A percentile compares a stretch with the other conserved stretches of the same genome.
These are phyloP conservation scores for Trichoderma sp. DNA, from an alignment of 2,329 filamentous ascomycete species.

Conservation along the genomic window DNA sequence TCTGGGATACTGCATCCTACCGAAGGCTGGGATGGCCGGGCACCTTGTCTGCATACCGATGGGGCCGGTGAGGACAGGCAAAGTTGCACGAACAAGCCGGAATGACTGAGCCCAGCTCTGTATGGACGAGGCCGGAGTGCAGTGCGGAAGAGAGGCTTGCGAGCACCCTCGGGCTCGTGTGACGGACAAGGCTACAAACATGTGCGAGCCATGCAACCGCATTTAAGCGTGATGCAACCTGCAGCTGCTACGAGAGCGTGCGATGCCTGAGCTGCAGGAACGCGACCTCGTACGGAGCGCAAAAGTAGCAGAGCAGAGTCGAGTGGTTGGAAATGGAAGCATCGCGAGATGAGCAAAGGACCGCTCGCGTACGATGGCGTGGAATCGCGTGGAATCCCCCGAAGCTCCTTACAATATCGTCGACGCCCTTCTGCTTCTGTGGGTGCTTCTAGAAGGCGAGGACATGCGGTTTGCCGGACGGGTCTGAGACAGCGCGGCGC, in stretches of 20 bases:
- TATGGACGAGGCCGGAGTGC: not conserved
- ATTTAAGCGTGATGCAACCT: slow-evolving; percentile 14
- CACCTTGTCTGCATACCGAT: slow-evolving; percentile 11
- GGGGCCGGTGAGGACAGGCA: slow-evolving; percentile 4
- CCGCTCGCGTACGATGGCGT: slow-evolving; percentile 1
- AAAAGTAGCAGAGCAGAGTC: not conserved
- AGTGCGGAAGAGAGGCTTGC: not conserved
- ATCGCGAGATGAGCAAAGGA: slow-evolving; percentile 17
- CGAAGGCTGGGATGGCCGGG: slow-evolving; percentile 7
- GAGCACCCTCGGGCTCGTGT: not conserved
- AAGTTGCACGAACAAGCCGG: not conserved
- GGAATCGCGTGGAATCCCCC: slow-evolving; percentile 6
- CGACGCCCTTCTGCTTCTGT: slow-evolving; percentile 2
- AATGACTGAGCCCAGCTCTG: slow-evolving; percentile 2
- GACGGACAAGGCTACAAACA: slow-evolving; percentile 6
- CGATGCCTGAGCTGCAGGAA: slow-evolving; percentile 7
- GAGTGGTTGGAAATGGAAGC: not conserved
- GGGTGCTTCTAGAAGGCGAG: slow-evolving; percentile 9
- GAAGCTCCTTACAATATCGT: not conserved
- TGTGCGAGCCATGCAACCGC: not conserved
- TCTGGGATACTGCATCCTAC: slow-evolving; percentile 16
- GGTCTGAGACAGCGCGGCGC: slow-evolving; percentile 4
- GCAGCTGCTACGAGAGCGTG: not conserved
- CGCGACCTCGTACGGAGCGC: not conserved
- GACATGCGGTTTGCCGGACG: not conserved